These are phyloP conservation scores for Pseudomicrostroma phylloplanum DNA, from an alignment of 1,284 basidiomycete genomes.

Conservation along the genomic window DNA sequence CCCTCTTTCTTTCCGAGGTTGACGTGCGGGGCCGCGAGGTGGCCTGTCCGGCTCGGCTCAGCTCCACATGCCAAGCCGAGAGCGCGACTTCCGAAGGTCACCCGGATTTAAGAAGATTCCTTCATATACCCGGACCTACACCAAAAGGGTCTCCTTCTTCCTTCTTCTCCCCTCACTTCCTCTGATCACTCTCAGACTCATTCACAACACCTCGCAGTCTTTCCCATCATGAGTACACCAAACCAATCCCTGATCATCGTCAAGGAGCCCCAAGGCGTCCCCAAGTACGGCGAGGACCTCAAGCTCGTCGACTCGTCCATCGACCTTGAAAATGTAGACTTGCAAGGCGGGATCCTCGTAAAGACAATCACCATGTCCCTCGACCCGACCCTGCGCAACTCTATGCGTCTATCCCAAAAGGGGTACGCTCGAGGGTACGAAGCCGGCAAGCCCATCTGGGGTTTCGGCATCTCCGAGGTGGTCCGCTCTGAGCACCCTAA, in stretches of 20 bases:
- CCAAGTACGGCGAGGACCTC: not conserved
- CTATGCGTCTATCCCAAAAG: not conserved
- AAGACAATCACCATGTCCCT: not conserved
- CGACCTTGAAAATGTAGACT: not conserved
- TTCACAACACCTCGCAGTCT: no score
- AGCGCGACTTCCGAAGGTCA: no score
- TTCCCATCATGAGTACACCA: no score
- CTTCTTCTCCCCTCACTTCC: no score
- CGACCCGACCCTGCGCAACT: slow-evolving; percentile 5
- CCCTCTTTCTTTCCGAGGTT: no score
- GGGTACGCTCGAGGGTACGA: not conserved
- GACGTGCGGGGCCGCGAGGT: no score
- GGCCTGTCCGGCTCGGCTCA: no score
- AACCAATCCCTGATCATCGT: not conserved
- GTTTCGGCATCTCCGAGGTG: not conserved
- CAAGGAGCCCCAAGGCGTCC: slow-evolving; percentile 1
- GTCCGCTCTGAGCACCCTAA: not conserved
- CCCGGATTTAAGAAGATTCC: no score
- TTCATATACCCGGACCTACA: no score
- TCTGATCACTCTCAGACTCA: no score
- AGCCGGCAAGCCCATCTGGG: slow-evolving; percentile 1
- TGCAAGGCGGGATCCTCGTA: not conserved
- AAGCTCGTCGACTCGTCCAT: not conserved
- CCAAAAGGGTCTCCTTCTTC: no score
- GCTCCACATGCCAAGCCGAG: no score